These are phyloP conservation scores for Aspergillus flavus DNA, from an alignment of 2,329 filamentous ascomycete species.

Conservation along the genomic window DNA sequence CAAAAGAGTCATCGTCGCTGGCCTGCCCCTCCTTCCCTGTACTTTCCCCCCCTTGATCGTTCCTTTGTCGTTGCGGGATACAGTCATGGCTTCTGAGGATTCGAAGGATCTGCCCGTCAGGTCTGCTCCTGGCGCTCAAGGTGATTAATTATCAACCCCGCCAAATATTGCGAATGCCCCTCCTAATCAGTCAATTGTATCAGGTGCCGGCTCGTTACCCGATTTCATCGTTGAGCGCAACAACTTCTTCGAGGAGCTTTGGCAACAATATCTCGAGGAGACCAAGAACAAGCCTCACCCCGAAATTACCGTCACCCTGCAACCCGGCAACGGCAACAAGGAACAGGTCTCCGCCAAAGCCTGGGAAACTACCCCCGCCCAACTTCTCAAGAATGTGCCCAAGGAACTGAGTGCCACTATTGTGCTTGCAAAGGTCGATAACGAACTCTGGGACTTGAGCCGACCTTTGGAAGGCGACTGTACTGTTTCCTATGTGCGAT, in stretches of 20 bases:
- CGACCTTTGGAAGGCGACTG: slow-evolving; percentile 86
- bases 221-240: slow-evolving; percentile 83
- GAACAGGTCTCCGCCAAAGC: slow-evolving; percentile 64
- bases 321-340: slow-evolving; percentile 45
- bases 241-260: slow-evolving; percentile 83
- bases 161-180: slow-evolving; percentile 34
- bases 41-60: slow-evolving; percentile 22
- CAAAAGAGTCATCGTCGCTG: slow-evolving; percentile 18
- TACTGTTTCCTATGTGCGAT: slow-evolving; percentile 81
- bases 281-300: slow-evolving; percentile 55
- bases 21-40: slow-evolving; percentile 20
- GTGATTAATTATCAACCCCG: slow-evolving; percentile 35
- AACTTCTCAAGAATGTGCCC: slow-evolving; percentile 76
- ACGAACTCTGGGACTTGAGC: slow-evolving; percentile 86
- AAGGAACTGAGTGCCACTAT: slow-evolving; percentile 78
- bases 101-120: slow-evolving; percentile 41
- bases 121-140: slow-evolving; percentile 34
- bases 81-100: slow-evolving; percentile 37
- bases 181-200: slow-evolving; percentile 27
- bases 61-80: slow-evolving; percentile 17
- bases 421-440: slow-evolving; percentile 80
- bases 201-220: slow-evolving; percentile 54
- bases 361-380: slow-evolving; percentile 91
- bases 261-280: slow-evolving; percentile 80
- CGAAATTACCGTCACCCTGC: slow-evolving; percentile 53